Evolutionary conservation across 2,329 filamentous ascomycete genomes (phyloP).

Genomic region (Ophiostoma himal-ulmi): DNA sequence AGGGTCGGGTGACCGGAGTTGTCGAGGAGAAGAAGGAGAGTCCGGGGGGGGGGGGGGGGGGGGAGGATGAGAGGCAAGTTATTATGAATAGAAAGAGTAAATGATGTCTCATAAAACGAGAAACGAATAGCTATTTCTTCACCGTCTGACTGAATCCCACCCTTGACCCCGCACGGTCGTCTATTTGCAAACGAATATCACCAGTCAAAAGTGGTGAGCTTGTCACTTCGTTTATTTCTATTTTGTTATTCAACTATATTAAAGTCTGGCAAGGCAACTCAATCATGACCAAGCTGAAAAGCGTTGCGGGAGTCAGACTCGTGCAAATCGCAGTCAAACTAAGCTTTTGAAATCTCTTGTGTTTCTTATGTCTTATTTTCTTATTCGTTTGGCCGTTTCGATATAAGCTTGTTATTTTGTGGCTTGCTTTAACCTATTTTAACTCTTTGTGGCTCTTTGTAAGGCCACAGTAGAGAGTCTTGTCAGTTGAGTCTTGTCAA

Average conservation of each 20-base stretch:
- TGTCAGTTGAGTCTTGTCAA: background rate
- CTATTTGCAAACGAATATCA: background rate
- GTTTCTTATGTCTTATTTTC: background rate
- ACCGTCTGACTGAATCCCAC: background rate
- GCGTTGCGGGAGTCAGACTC: background rate
- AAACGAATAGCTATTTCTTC: background rate
- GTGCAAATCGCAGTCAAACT: background rate
- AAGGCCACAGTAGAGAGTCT: background rate
- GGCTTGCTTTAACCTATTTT: background rate
- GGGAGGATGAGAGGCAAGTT: background rate
- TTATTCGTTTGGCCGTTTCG: background rate
- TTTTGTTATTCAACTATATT: background rate
- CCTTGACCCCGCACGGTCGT: background rate
- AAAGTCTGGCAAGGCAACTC: background rate
- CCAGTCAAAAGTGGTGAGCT: too few relatives aligned
- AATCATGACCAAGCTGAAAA: background rate
- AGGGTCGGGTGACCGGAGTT: conserved; percentile 1
- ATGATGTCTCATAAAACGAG: background rate
- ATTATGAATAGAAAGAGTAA: background rate
- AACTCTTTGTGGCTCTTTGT: too few relatives aligned
- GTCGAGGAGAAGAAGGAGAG: background rate
- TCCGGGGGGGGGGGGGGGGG: too few relatives aligned
- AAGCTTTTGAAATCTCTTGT: conserved; percentile 2
- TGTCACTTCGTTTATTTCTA: too few relatives aligned
- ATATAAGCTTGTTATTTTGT: background rate